Conservation (phyloP, 768 basidiomycete species). For the Mycena floridula region DNA sequence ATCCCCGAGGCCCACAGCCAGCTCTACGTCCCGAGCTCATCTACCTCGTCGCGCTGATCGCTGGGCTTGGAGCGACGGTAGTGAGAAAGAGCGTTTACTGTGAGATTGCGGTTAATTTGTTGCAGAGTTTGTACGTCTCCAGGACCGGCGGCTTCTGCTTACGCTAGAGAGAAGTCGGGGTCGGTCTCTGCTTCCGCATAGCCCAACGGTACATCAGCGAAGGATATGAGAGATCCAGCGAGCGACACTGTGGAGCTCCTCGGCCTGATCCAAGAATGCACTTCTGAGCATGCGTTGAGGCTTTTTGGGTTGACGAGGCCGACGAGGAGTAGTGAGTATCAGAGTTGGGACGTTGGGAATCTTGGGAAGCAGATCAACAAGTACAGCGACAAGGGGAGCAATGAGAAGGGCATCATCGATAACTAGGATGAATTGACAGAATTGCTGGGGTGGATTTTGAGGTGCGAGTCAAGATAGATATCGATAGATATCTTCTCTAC, state of each 20-base stretch:
- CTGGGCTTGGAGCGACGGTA: conserved; percentile 65
- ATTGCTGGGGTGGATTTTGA: conserved; percentile 57
- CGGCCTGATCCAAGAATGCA: too few species aligned
- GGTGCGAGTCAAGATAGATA: conserved; percentile 52
- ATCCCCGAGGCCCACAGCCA: too few species aligned
- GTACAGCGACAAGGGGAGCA: too few species aligned
- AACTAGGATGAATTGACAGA: conserved; percentile 58
- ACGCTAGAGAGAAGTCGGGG: too few species aligned
- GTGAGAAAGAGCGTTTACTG: conserved; percentile 78
- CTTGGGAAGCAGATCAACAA: too few species aligned
- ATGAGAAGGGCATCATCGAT: conserved; percentile 55
- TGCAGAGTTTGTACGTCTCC: conserved; percentile 65
- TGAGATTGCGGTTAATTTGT: conserved; percentile 72
- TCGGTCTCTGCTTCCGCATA: conserved; percentile 56
- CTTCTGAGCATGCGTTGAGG: conserved; percentile 48
- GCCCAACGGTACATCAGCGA: conserved; percentile 51
- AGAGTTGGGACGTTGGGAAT: conserved; percentile 47
- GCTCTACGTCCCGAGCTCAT: conserved; percentile 75
- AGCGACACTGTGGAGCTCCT: too few species aligned
- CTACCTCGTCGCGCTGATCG: conserved; percentile 74
- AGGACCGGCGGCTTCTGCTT: too few species aligned
- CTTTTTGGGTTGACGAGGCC: conserved; percentile 72
- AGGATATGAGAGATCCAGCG: conserved; percentile 55
- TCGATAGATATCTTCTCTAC: conserved; percentile 48
- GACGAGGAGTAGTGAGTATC: conserved; percentile 65